Evolutionary conservation across 2,329 filamentous ascomycete species (phyloP).

Genomic region (Talaromyces islandicus): DNA sequence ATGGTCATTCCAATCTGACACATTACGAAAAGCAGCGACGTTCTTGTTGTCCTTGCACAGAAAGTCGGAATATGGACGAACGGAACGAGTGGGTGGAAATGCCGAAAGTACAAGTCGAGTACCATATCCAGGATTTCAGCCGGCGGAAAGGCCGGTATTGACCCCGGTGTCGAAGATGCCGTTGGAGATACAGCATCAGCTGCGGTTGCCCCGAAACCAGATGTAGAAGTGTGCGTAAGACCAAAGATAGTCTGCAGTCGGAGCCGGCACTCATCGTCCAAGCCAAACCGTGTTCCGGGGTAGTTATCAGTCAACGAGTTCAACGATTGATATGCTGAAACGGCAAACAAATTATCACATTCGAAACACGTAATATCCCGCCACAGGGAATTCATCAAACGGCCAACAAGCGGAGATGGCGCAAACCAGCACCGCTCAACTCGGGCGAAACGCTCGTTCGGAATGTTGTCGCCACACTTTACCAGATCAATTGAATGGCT

Average conservation of each 20-base stretch:
- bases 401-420: constrained; percentile 30
- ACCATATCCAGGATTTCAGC: constrained; percentile 51
- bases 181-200: constrained; percentile 14
- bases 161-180: constrained; percentile 17
- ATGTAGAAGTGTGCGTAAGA: constrained; percentile 12
- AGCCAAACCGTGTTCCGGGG: constrained; percentile 28
- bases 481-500: constrained; percentile 17
- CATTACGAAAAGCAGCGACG: constrained; percentile 46
- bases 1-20: constrained; percentile 49
- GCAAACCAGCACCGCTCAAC: constrained; percentile 39
- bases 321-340: constrained; percentile 16
- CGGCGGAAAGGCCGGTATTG: constrained; percentile 39
- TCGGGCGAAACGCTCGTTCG: constrained; percentile 36
- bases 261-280: constrained; percentile 38
- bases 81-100: constrained; percentile 48
- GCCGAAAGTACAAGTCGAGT: constrained; percentile 49
- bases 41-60: constrained; percentile 42
- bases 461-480: constrained; percentile 23
- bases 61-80: constrained; percentile 52
- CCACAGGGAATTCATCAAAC: constrained; percentile 39
- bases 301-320: constrained; percentile 16
- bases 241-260: constrained; percentile 34
- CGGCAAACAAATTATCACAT: constrained; percentile 36
- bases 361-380: constrained; percentile 30
- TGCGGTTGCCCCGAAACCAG: constrained; percentile 1